These are phyloP conservation scores for Xylaria hypoxylon DNA, from an alignment of 2,329 filamentous ascomycete genomes.

Conservation along the genomic window DNA sequence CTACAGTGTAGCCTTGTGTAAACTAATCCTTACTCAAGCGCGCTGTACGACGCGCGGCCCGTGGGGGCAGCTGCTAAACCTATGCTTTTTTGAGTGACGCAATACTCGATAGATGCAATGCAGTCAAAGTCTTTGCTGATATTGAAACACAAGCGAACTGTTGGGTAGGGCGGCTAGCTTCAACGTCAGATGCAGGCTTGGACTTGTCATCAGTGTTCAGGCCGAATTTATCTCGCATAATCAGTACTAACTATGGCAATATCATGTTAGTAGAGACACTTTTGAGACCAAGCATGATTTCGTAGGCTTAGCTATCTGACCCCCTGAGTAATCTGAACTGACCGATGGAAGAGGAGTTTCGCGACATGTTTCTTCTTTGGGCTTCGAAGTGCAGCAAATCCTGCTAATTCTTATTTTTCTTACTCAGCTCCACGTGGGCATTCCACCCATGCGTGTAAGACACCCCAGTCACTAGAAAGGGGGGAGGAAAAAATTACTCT, in stretches of 20 bases:
- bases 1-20: constrained; percentile 1
- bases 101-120: background rate
- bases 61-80: constrained; percentile 13
- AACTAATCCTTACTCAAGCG: constrained; percentile 24
- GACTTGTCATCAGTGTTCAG: background rate
- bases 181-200: constrained; percentile 1
- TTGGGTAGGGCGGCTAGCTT: constrained; percentile 4
- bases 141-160: background rate
- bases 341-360: constrained; percentile 3
- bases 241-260: background rate
- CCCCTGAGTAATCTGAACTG: background rate
- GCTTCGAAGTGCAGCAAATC: constrained; percentile 8
- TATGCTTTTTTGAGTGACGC: constrained; percentile 18
- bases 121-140: background rate
- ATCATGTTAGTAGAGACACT: background rate
- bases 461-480: background rate
- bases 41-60: constrained; percentile 31
- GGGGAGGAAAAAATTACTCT: background rate
- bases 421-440: constrained; percentile 29
- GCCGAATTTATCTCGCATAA: background rate
- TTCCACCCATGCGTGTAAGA: background rate
- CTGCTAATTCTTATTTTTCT: constrained; percentile 22
- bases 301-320: background rate
- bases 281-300: too few relatives aligned
- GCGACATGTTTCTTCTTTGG: constrained; percentile 29